Percentiles rank a stretch among this genome's conserved stretches.
phyloP scores from a whole-genome alignment of 169 alveolate species.

The Cryptosporidium meleagridis region DNA sequence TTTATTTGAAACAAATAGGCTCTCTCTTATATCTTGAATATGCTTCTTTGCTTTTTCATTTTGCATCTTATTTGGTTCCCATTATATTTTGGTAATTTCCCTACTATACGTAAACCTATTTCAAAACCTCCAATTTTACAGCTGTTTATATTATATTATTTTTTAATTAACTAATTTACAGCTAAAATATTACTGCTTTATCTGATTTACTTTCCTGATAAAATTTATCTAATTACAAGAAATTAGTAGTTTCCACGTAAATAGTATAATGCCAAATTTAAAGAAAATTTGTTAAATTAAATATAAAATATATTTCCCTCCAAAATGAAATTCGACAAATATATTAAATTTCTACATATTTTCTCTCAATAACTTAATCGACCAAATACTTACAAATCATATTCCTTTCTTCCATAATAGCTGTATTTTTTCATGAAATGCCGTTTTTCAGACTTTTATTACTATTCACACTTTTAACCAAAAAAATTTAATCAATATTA shows the following conservation, averaged over 20 bases:
- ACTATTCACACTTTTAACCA: not conserved
- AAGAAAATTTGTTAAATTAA: not conserved
- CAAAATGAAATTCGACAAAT: not conserved
- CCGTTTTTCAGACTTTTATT: not conserved
- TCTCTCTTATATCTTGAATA: conserved; percentile 33
- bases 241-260: not conserved
- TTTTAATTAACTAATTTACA: not conserved
- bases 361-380: not conserved
- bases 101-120: not conserved
- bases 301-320: not conserved
- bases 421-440: not conserved
- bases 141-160: not conserved
- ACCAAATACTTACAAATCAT: not conserved
- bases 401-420: not conserved
- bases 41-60: conserved; percentile 26
- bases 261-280: no score
- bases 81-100: not conserved
- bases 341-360: not conserved
- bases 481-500: not conserved
- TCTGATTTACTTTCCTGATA: not conserved
- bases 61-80: not conserved
- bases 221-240: not conserved
- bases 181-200: not conserved
- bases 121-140: not conserved
- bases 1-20: conserved; percentile 39